Evolutionary conservation across 495 filamentous ascomycete genomes (phyloP), one percentile per base, ranked within the genome.

Genomic region (Neurospora terricola): DNA sequence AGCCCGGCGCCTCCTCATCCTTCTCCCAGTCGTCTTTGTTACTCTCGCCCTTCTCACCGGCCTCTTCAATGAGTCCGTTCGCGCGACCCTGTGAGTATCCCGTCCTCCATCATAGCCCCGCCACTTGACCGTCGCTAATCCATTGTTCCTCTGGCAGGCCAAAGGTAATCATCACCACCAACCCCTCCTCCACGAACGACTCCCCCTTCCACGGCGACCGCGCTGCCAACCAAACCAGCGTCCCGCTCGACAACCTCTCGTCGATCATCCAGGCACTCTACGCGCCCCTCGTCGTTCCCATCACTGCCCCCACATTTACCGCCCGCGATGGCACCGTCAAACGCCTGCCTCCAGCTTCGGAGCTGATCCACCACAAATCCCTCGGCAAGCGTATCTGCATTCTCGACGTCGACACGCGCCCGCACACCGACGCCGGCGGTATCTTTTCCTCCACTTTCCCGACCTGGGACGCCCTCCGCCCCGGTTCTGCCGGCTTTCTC

Each of bases 321-420:
- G 71, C 78, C 3, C 54, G 73, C 66, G 78, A 78, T 69, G 78
- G 77, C 71, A 73, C 72, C 45, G 72, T 69, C 27, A 80, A 76
- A 42, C 70, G 73, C 5, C 78, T 81, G 8, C 75, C 79, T 1
- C 74, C 77, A 0, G 38, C 69, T 37, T 10, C 76, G 10, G 39
- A 77, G 38, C 72, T 78, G 16, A 62, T 77, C 70, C 78, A 78
- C 66, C 75, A 54, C 3, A 10, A 78, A 66, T 38, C 78, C 2
- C 75, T 85, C 8, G 79, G 82, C 6, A 76, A 79, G 39, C 75
- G 80, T 4, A 71, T 85, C 69, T 78, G 81, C 71, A 80, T 85
- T 71, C 73, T 85, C 37, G 83, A 84, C 39, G 76, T 82, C 59
- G 83, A 85, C 70, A 84, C 77, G 38, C 83, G 83, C 37, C 70